Base-by-base conservation (phyloP, 1,284 basidiomycete genomes). In the Phellopilus nigrolimitatus region DNA sequence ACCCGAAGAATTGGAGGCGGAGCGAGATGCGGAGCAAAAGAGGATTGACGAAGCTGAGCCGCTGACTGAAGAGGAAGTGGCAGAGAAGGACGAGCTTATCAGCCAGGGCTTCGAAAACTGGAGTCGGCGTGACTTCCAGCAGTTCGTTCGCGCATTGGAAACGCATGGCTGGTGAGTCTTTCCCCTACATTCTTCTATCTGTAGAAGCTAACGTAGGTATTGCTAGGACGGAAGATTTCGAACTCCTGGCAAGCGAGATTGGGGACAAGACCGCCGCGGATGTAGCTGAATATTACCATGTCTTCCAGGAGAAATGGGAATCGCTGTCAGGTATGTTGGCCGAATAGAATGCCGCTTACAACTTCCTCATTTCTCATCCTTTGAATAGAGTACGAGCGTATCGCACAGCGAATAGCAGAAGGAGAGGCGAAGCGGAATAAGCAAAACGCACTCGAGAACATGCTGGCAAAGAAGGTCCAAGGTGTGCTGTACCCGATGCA, bases 111-210 rank as follows among this genome's bases (percentile, higher is more conserved):
- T 97, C 70, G 80, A 83, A 28, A 84, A 88, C 59, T 97, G 95
- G 95, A 91, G 86, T 64, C 78, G 91, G 57, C 80, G 92, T 39
- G 94, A 98, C 65, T 98, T 93, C 75, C 93, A 95, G 62, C 87
- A 88, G 60, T 92, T 98, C 62, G 79, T 97, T 43, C 78, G 82
- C 47, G 92, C 84, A 0, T 72, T 93, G 40, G 95, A 97, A 65
- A 80, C 80, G 6, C 84, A 93, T 64, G 95, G 95, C 49, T 91
- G 92, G 87, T 88, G 50, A 36, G 79, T 64, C 4, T 37, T 22
- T 46, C 36, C 48, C 9, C 7, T 19, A 40, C 27, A 4, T 41
- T 38, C 19, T 15, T 25, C 3, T 31, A 44, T n/a, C n/a, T 22
- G 45, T 58, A 42, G 67, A 87, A 69, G 80, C 80, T 59, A 93